phyloP scores from a whole-genome alignment of 805 yeast genomes.

The Starmerella cellae region DNA sequence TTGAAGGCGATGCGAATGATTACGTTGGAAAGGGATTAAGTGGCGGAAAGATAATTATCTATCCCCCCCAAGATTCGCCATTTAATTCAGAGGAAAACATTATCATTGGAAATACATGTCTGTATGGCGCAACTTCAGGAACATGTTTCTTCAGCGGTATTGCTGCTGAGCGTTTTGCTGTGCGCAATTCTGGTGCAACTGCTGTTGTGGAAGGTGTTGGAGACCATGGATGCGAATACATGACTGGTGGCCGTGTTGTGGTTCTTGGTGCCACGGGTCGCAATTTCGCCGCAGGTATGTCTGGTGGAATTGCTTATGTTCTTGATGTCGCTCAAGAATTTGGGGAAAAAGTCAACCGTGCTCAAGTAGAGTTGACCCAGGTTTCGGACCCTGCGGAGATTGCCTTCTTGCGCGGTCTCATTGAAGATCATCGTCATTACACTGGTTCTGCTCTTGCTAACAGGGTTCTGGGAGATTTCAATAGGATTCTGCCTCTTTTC shows the following conservation, averaged over 20 bases:
- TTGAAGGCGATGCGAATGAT: conserved; percentile 96
- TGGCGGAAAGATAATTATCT: conserved; percentile 86
- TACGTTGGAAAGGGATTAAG: conserved; percentile 95
- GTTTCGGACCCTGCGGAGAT: conserved; percentile 81
- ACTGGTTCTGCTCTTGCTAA: conserved; percentile 86
- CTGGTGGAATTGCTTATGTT: conserved; percentile 98
- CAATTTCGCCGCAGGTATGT: conserved; percentile 94
- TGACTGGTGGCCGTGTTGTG: conserved; percentile 98
- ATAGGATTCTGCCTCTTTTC: conserved; percentile 73
- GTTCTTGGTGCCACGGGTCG: conserved; percentile 86
- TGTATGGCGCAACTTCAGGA: conserved; percentile 96
- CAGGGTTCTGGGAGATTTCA: conserved; percentile 69
- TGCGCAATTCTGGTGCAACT: conserved; percentile 95
- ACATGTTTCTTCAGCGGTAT: conserved; percentile 87
- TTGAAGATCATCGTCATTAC: conserved; percentile 91
- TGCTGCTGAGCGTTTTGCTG: conserved; percentile 97
- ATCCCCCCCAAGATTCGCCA: conserved; percentile 71
- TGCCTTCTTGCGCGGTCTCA: conserved; percentile 81
- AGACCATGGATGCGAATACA: conserved; percentile 97
- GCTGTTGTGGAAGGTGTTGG: conserved; percentile 96
- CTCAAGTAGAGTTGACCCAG: conserved; percentile 65
- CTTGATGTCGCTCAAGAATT: conserved; percentile 92
- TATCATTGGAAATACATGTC: conserved; percentile 91
- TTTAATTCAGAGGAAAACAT: conserved; percentile 95
- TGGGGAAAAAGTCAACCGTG: conserved; percentile 60